Conservation (phyloP, 2,329 filamentous ascomycete genomes). For the Cadophora sp. region DNA sequence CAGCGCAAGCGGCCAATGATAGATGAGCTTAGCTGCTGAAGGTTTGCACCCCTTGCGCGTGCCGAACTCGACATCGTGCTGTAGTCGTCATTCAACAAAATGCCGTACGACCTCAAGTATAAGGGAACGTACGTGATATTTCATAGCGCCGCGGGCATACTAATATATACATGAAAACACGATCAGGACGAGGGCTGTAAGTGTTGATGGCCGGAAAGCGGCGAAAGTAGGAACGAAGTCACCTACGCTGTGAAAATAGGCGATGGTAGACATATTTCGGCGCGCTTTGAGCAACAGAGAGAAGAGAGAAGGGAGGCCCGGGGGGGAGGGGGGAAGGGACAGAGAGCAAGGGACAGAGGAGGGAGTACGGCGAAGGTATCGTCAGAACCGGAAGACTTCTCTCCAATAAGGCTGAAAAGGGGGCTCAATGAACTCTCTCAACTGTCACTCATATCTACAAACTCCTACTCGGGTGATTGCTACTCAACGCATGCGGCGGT, state of each 20-base stretch:
- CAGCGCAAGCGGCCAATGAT: constrained; percentile 40
- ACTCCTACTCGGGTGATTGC: constrained; percentile 10
- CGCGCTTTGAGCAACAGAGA: background rate
- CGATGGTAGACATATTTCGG: constrained; percentile 7
- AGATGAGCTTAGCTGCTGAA: constrained; percentile 21
- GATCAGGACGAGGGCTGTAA: constrained; percentile 18
- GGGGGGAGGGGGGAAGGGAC: too few species aligned
- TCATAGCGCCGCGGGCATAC: constrained; percentile 13
- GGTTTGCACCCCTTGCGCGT: constrained; percentile 26
- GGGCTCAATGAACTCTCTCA: constrained; percentile 17
- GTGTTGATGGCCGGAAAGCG: constrained; percentile 17
- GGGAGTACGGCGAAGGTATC: too few species aligned
- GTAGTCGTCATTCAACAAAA: background rate
- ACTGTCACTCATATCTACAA: constrained; percentile 16
- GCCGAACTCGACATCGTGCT: constrained; percentile 24
- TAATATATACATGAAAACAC: constrained; percentile 15
- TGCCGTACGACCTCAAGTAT: background rate
- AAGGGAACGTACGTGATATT: constrained; percentile 20
- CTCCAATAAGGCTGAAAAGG: constrained; percentile 9
- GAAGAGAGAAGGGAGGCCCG: background rate
- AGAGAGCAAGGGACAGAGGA: too few species aligned
- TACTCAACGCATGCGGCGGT: constrained; percentile 21
- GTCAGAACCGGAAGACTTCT: constrained; percentile 9
- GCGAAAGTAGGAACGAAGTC: constrained; percentile 1
- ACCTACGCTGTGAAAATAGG: background rate